Evolutionary conservation across 192 early-diverging fungal genomes (phyloP).

Genomic region (Rhizoclosmatium globosum): DNA sequence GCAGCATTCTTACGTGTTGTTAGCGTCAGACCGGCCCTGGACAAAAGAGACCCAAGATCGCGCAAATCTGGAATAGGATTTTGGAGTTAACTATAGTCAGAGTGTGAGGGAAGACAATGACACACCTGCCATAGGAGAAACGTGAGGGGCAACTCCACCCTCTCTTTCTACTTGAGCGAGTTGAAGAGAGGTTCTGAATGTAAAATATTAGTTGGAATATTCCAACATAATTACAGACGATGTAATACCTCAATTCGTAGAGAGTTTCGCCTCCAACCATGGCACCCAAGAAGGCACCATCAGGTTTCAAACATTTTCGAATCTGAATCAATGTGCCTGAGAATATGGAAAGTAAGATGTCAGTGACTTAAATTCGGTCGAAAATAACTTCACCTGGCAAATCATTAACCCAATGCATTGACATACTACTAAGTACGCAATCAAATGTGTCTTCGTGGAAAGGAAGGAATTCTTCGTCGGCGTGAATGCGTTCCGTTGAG

Average conservation of each 20-base stretch:
- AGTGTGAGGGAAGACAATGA: conserved; percentile 17
- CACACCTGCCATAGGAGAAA: conserved; percentile 86
- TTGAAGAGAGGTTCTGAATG: conserved; percentile 81
- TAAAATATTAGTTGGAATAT: conserved; percentile 4
- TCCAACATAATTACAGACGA: background rate
- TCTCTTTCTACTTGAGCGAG: conserved; percentile 91
- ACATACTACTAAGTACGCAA: conserved; percentile 83
- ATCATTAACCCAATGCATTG: conserved; percentile 97
- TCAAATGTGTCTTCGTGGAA: conserved; percentile 89
- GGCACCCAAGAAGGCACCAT: conserved; percentile 91
- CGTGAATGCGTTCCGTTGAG: conserved; percentile 75
- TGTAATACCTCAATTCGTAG: conserved; percentile 80
- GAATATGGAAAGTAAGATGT: background rate
- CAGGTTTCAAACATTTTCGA: conserved; percentile 82
- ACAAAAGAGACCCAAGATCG: conserved; percentile 82
- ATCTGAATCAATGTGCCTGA: conserved; percentile 83
- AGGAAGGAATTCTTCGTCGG: conserved; percentile 85
- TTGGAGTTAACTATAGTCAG: background rate
- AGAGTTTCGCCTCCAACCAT: conserved; percentile 97
- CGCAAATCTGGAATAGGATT: conserved; percentile 56
- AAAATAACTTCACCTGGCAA: conserved; percentile 65
- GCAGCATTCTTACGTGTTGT: conserved; percentile 65
- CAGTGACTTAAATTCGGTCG: background rate
- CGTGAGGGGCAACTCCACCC: conserved; percentile 86
- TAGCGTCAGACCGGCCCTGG: conserved; percentile 85